Conservation (phyloP, 1,139 yeast genomes). For the Yamadazyma buinensis region DNA sequence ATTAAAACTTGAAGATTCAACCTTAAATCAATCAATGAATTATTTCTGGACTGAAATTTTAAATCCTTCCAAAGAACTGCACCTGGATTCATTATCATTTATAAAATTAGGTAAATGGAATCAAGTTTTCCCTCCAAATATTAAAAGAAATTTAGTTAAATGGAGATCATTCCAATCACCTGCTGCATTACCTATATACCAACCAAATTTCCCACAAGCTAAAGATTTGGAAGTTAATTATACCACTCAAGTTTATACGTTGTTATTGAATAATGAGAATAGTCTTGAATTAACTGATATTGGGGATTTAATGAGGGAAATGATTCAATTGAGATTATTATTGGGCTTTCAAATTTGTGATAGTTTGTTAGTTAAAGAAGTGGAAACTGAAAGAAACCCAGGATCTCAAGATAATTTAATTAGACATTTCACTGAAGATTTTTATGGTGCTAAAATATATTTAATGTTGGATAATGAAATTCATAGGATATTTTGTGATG, state of each 20-base stretch:
- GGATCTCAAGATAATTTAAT: constrained; percentile 37
- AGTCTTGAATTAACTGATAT: constrained; percentile 50
- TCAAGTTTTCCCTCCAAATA: constrained; percentile 74
- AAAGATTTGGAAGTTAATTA: constrained; percentile 62
- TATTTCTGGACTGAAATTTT: constrained; percentile 62
- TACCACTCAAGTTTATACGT: constrained; percentile 62
- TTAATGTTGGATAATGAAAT: constrained; percentile 78
- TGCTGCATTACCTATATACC: constrained; percentile 81
- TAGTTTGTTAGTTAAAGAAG: constrained; percentile 59
- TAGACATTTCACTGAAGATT: constrained; percentile 39
- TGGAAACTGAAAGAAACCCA: constrained; percentile 55
- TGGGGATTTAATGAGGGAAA: constrained; percentile 71
- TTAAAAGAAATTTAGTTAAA: constrained; percentile 65
- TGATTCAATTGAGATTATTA: constrained; percentile 78
- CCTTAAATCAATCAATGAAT: constrained; percentile 15
- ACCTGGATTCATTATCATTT: constrained; percentile 36
- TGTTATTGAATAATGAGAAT: constrained; percentile 54
- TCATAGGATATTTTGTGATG: constrained; percentile 75
- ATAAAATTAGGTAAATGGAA: constrained; percentile 68
- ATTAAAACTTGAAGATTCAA: background rate
- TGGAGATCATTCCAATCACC: constrained; percentile 95
- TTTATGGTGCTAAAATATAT: constrained; percentile 60
- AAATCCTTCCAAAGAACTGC: constrained; percentile 64
- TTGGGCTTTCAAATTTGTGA: constrained; percentile 89
- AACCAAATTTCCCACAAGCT: constrained; percentile 69